phyloP scores from a whole-genome alignment of 2,329 filamentous ascomycete species.

The Cercospora beticola region DNA sequence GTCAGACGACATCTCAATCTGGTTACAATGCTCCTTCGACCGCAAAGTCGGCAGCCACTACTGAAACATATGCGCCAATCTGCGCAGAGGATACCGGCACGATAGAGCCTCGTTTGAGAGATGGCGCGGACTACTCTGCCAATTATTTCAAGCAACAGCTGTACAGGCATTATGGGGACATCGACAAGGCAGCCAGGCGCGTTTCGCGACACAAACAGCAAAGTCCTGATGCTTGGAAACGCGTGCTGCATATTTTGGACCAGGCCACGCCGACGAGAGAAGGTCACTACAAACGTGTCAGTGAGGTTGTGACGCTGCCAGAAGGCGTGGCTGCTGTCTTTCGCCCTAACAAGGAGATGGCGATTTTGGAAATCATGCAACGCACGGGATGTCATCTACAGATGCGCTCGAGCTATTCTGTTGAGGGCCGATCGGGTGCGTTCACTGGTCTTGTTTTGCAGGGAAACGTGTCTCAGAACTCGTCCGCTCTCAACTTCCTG shows the following conservation, averaged over 20 bases:
- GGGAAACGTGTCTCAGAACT: slow-evolving; percentile 26
- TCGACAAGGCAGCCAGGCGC: neutral
- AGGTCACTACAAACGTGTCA: slow-evolving; percentile 19
- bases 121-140: neutral
- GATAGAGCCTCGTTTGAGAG: neutral
- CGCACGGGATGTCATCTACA: slow-evolving; percentile 32
- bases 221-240: slow-evolving; percentile 19
- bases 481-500: slow-evolving; percentile 21
- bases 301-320: slow-evolving; percentile 29
- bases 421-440: slow-evolving; percentile 20
- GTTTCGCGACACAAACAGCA: slow-evolving; percentile 12
- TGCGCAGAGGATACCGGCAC: neutral
- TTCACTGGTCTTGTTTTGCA: slow-evolving; percentile 28
- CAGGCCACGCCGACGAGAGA: slow-evolving; percentile 16
- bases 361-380: slow-evolving; percentile 35
- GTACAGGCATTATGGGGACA: neutral
- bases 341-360: slow-evolving; percentile 18
- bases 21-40: neutral
- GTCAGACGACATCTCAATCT: neutral
- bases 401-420: neutral
- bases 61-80: neutral
- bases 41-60: neutral
- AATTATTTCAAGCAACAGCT: slow-evolving; percentile 4
- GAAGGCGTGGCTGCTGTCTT: slow-evolving; percentile 24
- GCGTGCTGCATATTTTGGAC: slow-evolving; percentile 22